Conservation (phyloP, 176 grass and related monocot species). For the Rhipidocladum racemiflorum region DNA sequence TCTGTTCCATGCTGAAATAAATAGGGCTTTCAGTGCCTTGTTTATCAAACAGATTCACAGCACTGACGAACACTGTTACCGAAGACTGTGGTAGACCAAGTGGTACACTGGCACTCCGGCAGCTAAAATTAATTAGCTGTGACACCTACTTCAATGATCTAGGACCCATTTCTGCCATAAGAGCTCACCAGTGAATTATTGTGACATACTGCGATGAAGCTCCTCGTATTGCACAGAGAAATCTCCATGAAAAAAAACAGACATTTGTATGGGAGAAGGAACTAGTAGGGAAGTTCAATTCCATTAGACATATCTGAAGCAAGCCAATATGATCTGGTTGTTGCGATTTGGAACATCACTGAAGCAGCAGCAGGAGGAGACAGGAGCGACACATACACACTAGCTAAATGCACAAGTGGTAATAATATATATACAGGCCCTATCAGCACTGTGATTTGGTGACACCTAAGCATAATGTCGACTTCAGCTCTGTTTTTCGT, state of each 20-base stretch:
- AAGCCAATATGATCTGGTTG: background rate
- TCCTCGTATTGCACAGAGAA: background rate
- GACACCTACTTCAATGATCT: conserved; percentile 19
- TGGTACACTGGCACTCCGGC: conserved; percentile 1
- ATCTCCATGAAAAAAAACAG: background rate
- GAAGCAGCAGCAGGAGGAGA: background rate
- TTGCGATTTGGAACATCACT: background rate
- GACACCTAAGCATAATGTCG: background rate
- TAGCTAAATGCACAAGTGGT: background rate
- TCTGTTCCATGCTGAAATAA: background rate
- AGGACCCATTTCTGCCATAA: background rate
- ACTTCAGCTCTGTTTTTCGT: background rate
- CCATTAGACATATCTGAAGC: background rate
- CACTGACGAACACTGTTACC: background rate
- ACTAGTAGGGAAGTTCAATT: background rate
- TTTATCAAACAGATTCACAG: background rate
- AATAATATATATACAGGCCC: conserved; percentile 3
- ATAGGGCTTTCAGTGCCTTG: background rate
- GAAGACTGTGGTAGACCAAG: background rate
- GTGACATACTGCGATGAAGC: background rate
- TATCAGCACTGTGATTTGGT: background rate
- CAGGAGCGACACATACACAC: no score
- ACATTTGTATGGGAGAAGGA: background rate
- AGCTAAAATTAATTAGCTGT: conserved; percentile 4
- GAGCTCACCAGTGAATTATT: background rate